A percentile compares a stretch with the other conserved stretches of the same genome.
Evolutionary conservation across 345 rosid genomes (phyloP).

Genomic region (Cardiospermum halicacabum): DNA sequence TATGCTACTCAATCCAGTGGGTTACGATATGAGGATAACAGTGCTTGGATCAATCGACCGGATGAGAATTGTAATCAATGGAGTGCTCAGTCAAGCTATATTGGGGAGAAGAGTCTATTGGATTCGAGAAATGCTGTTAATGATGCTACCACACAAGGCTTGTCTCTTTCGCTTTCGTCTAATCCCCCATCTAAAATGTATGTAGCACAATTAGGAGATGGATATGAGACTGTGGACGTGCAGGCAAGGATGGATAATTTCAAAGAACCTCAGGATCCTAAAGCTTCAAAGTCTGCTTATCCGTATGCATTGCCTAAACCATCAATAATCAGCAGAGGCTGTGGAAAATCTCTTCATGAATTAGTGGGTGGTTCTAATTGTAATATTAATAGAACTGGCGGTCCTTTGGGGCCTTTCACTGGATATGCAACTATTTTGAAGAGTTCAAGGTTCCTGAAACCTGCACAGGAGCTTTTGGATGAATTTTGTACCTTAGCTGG

Average conservation of each 20-base stretch:
- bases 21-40: neutral
- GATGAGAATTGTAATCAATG: conserved; percentile 20
- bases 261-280: conserved; percentile 20
- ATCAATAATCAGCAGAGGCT: conserved; percentile 15
- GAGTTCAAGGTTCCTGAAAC: conserved; percentile 52
- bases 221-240: conserved; percentile 14
- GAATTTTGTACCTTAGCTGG: conserved; percentile 29
- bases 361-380: conserved; percentile 22
- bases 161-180: conserved; percentile 53
- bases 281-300: conserved; percentile 2
- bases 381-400: conserved; percentile 22
- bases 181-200: conserved; percentile 23
- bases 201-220: conserved; percentile 20
- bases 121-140: conserved; percentile 8
- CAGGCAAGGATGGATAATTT: conserved; percentile 10
- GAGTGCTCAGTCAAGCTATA: conserved; percentile 22
- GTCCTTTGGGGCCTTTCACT: conserved; percentile 73
- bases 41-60: conserved; percentile 20
- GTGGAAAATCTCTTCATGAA: conserved; percentile 30
- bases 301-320: conserved; percentile 21
- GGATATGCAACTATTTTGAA: conserved; percentile 66
- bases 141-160: conserved; percentile 31
- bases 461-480: conserved; percentile 47
- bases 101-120: conserved; percentile 17
- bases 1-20: conserved; percentile 25